Evolutionary conservation across 176 grass and related monocot species (phyloP).

Genomic region (Carex scoparia): DNA sequence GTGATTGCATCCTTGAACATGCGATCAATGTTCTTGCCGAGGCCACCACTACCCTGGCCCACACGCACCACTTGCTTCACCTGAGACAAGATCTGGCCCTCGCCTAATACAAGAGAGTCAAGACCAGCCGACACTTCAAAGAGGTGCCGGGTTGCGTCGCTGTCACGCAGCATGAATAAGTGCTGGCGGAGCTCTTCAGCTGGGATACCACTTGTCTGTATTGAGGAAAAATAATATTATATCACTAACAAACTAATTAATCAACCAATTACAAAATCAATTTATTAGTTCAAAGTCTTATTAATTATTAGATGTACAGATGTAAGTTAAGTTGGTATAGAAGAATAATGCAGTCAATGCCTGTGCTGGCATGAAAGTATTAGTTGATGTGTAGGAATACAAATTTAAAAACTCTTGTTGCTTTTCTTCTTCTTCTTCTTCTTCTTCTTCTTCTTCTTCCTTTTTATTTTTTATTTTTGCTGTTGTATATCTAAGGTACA

Average conservation of each 20-base stretch:
- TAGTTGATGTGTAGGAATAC: background rate
- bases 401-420: background rate
- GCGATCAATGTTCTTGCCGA: slow-evolving; percentile 90
- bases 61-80: slow-evolving; percentile 87
- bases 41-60: slow-evolving; percentile 65
- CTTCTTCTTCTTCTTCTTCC: no score
- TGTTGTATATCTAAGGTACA: background rate
- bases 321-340: background rate
- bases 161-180: slow-evolving; percentile 74
- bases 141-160: slow-evolving; percentile 68
- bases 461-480: background rate
- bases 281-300: background rate
- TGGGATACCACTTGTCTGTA: slow-evolving; percentile 79
- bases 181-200: slow-evolving; percentile 71
- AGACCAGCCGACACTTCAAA: slow-evolving; percentile 87
- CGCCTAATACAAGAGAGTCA: slow-evolving; percentile 78
- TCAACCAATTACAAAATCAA: slow-evolving; percentile 20
- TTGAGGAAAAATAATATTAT: slow-evolving; percentile 21
- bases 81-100: slow-evolving; percentile 85
- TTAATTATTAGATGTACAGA: background rate
- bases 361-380: background rate
- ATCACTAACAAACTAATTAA: slow-evolving; percentile 5
- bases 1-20: slow-evolving; percentile 99
- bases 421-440: background rate
- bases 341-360: background rate